These are phyloP conservation scores for Melanomma pulvis-pyrius DNA, from an alignment of 495 filamentous ascomycete species.

Conservation along the genomic window DNA sequence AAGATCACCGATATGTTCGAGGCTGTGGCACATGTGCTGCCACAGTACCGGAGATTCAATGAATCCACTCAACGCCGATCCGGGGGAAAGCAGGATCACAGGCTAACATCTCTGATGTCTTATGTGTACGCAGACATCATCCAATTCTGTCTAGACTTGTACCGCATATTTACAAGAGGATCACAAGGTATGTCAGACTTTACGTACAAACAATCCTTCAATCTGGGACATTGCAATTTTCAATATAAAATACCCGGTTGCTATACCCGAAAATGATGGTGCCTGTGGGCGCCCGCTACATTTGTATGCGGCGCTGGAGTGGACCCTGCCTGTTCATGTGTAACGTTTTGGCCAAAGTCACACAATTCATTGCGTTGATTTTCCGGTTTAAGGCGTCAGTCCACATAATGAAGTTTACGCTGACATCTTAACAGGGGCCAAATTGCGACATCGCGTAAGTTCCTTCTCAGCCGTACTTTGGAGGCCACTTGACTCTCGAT, in stretches of 20 bases:
- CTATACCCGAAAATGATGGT: neutral
- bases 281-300: neutral
- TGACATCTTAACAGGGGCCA: constrained; percentile 27
- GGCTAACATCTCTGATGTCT: constrained; percentile 24
- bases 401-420: neutral
- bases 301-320: neutral
- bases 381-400: constrained; percentile 7
- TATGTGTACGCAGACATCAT: constrained; percentile 31
- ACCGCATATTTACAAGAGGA: constrained; percentile 25
- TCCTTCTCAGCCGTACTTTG: constrained; percentile 14
- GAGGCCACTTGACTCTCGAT: constrained; percentile 30
- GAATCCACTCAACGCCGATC: constrained; percentile 14
- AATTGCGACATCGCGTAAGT: constrained; percentile 20
- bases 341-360: neutral
- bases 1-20: constrained; percentile 28
- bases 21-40: constrained; percentile 18
- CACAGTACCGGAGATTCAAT: constrained; percentile 23
- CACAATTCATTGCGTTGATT: constrained; percentile 3
- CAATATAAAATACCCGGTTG: constrained; percentile 1
- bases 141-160: constrained; percentile 31
- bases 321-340: constrained; percentile 7
- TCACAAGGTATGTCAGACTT: constrained; percentile 19
- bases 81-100: neutral
- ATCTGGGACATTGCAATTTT: neutral
- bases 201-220: constrained; percentile 20